Percentiles rank a stretch among this genome's conserved stretches.
phyloP scores from a whole-genome alignment of 306 rosid species.

The Quercus ilex region DNA sequence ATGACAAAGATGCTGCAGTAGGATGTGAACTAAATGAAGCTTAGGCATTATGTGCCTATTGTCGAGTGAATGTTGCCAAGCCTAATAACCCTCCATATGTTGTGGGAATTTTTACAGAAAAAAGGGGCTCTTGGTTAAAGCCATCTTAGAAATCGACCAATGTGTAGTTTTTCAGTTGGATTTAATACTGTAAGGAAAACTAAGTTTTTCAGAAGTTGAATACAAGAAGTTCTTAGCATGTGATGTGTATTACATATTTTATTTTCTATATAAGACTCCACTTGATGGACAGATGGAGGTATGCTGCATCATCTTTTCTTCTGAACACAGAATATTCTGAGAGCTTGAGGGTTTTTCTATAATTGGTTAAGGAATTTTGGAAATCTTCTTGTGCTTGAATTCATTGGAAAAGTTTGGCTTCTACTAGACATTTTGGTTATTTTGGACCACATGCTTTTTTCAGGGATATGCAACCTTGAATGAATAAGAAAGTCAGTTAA shows the following conservation, averaged over 20 bases:
- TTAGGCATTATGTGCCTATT: slow-evolving; percentile 42
- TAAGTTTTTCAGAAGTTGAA: slow-evolving; percentile 38
- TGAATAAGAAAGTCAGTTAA: slow-evolving; percentile 30
- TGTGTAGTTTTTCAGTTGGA: slow-evolving; percentile 22
- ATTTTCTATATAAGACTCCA: slow-evolving; percentile 31
- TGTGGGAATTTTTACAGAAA: slow-evolving; percentile 15
- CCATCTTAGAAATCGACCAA: slow-evolving; percentile 26
- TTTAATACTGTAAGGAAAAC: slow-evolving; percentile 40
- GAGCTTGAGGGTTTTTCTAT: slow-evolving; percentile 33
- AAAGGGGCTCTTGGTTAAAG: slow-evolving; percentile 33
- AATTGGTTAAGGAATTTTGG: slow-evolving; percentile 39
- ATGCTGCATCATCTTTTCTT: slow-evolving; percentile 38
- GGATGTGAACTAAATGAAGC: slow-evolving; percentile 63
- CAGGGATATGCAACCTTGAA: slow-evolving; percentile 14
- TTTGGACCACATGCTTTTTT: slow-evolving; percentile 28
- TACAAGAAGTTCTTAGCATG: slow-evolving; percentile 34
- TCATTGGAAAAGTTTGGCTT: slow-evolving; percentile 46
- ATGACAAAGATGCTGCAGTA: slow-evolving; percentile 66
- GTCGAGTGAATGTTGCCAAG: slow-evolving; percentile 45
- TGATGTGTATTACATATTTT: slow-evolving; percentile 31
- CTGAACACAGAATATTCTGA: slow-evolving; percentile 29
- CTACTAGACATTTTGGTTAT: slow-evolving; percentile 26
- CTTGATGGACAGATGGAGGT: slow-evolving; percentile 42
- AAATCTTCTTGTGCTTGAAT: slow-evolving; percentile 32
- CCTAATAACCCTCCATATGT: slow-evolving; percentile 17